phyloP scores from a whole-genome alignment of 164 flowering plant genomes.

The Kalanchoe fedtschenkoi region DNA sequence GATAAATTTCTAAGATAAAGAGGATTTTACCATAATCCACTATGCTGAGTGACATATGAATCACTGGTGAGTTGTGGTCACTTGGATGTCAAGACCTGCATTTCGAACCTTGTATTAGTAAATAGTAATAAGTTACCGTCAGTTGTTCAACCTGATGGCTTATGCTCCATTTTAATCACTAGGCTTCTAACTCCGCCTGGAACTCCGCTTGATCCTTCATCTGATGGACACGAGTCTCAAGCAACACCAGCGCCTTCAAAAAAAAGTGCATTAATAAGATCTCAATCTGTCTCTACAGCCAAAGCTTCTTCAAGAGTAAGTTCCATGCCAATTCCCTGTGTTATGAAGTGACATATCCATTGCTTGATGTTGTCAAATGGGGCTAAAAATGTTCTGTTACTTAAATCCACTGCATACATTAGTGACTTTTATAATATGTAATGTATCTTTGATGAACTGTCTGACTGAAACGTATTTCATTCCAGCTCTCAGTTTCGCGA shows the following conservation, averaged over 20 bases:
- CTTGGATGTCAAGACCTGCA: not conserved
- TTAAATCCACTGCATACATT: no score
- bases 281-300: constrained; percentile 34
- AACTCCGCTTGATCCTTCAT: constrained; percentile 66
- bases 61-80: not conserved
- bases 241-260: constrained; percentile 34
- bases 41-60: not conserved
- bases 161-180: constrained; percentile 7
- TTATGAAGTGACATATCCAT: not conserved
- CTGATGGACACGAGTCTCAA: constrained; percentile 50
- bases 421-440: no score
- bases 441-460: not conserved
- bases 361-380: not conserved
- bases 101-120: no score
- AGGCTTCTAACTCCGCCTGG: constrained; percentile 99
- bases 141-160: not conserved
- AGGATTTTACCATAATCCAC: no score
- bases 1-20: no score
- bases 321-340: not conserved
- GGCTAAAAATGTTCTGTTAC: not conserved
- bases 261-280: constrained; percentile 37
- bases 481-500: constrained; percentile 74
- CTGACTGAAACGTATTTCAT: constrained; percentile 2
- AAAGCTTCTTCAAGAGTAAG: constrained; percentile 75
- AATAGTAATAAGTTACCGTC: not conserved